phyloP scores from a whole-genome alignment of 345 rosid genomes.

The Eutrema heterophyllum region DNA sequence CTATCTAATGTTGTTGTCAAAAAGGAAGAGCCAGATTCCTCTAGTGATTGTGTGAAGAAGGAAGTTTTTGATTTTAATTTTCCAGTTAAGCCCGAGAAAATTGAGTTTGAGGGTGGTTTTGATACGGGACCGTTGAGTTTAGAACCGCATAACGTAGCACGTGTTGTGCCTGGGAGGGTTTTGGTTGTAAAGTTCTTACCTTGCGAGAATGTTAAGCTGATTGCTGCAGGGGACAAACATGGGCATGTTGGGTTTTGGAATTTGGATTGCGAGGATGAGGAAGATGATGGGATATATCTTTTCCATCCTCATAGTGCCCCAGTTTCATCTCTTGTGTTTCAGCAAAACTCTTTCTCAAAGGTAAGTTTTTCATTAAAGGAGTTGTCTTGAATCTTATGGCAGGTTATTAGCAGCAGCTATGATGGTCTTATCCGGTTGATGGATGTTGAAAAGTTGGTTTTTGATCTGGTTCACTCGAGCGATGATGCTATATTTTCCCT shows the following conservation, averaged over 20 bases:
- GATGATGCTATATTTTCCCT: constrained; percentile 55
- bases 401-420: constrained; percentile 67
- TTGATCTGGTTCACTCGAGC: constrained; percentile 49
- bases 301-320: constrained; percentile 55
- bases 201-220: constrained; percentile 46
- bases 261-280: constrained; percentile 36
- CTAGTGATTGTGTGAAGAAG: constrained; percentile 11
- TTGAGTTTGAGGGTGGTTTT: constrained; percentile 26
- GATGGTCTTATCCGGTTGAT: constrained; percentile 65
- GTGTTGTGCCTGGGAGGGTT: constrained; percentile 57
- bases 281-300: constrained; percentile 48
- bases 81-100: constrained; percentile 25
- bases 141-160: constrained; percentile 56
- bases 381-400: constrained; percentile 11
- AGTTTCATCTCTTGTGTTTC: constrained; percentile 58
- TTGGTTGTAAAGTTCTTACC: constrained; percentile 59
- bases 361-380: constrained; percentile 24
- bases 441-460: constrained; percentile 75
- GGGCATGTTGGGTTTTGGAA: constrained; percentile 85
- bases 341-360: constrained; percentile 53
- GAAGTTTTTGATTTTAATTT: constrained; percentile 8
- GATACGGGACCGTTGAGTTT: constrained; percentile 44
- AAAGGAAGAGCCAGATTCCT: neutral
- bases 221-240: constrained; percentile 59
- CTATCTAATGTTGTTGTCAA: neutral